Evolutionary conservation across 768 basidiomycete genomes (phyloP), one percentile per base, ranked within the genome.

Genomic region (Boletus insuetus): DNA sequence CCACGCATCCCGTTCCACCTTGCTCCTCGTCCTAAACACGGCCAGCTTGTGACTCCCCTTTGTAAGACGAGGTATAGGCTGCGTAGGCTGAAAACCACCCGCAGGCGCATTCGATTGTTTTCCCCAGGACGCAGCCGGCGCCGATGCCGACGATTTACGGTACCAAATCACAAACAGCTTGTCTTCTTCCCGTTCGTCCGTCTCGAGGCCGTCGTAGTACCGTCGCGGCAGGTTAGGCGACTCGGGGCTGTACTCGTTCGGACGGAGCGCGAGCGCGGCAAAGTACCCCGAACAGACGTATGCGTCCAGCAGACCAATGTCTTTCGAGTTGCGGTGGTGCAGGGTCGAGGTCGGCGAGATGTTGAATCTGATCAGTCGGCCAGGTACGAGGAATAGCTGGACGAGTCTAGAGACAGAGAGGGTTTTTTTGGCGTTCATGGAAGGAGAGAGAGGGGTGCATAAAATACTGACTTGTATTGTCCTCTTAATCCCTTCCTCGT

Each of bases 1-100:
- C 95, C 95, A 98, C 29, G 87, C 80, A 69, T 98, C 94, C 29
- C 95, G 77, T 71, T 98, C 96, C 37, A 98, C 75, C 73, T 86
- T 85, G 65, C 84, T 93, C 66, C 94, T 78, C 49, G 88, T 85
- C 58, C 84, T 80, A 61, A 89, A 87, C 2, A 94, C 79, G 16
- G 80, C 62, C 52, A 85, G 61, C 67, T 86, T 85, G 56, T 82
- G 74, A 62, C 84, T 85, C 55, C 75, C 77, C 47, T 41, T 66
- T 43, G 78, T 84, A 51, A 86, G 72, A 24, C 73, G 66, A 32
- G 81, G 91, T 34, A 84, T 60, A 29, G 72, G 63, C 17, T 49
- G 53, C 31, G 55, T 29, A 12, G 60, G 55, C 20, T 54, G 60
- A 35, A 55, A 61, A 6, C 60, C 60, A 14, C 61, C 60, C 35